These are phyloP conservation scores for Ceratobasidium sp. DNA, from an alignment of 1,284 basidiomycete genomes.

Conservation along the genomic window DNA sequence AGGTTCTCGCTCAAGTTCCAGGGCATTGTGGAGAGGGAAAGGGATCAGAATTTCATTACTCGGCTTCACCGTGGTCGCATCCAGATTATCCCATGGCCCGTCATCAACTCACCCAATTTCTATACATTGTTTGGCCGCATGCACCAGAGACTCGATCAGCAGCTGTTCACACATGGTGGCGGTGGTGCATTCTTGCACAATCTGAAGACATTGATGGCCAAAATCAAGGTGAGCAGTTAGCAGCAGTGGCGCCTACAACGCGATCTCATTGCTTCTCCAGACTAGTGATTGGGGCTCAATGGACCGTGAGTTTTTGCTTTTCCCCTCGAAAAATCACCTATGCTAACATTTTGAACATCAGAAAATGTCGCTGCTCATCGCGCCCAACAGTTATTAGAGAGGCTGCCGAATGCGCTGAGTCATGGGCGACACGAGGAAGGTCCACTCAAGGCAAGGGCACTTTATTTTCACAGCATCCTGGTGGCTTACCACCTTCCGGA, in stretches of 20 bases:
- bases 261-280: neutral
- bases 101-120: conserved; percentile 65
- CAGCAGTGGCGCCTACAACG: neutral
- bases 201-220: conserved; percentile 69
- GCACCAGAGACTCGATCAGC: conserved; percentile 56
- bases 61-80: conserved; percentile 61
- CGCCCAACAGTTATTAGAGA: conserved; percentile 11
- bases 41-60: conserved; percentile 66
- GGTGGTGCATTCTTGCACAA: conserved; percentile 63
- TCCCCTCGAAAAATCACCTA: neutral
- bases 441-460: conserved; percentile 1
- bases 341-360: neutral
- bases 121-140: conserved; percentile 59
- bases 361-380: conserved; percentile 42
- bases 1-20: conserved; percentile 64
- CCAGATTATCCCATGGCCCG: conserved; percentile 67
- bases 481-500: neutral
- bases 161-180: conserved; percentile 56
- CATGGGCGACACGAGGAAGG: conserved; percentile 5
- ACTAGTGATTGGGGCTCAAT: conserved; percentile 40
- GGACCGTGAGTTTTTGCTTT: conserved; percentile 39
- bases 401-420: conserved; percentile 12
- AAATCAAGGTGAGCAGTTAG: conserved; percentile 58
- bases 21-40: conserved; percentile 63
- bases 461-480: neutral